Percentiles rank a stretch among this genome's conserved stretches.
Evolutionary conservation across 305 asterid genomes (phyloP).

Genomic region (Fraxinus albicans): DNA sequence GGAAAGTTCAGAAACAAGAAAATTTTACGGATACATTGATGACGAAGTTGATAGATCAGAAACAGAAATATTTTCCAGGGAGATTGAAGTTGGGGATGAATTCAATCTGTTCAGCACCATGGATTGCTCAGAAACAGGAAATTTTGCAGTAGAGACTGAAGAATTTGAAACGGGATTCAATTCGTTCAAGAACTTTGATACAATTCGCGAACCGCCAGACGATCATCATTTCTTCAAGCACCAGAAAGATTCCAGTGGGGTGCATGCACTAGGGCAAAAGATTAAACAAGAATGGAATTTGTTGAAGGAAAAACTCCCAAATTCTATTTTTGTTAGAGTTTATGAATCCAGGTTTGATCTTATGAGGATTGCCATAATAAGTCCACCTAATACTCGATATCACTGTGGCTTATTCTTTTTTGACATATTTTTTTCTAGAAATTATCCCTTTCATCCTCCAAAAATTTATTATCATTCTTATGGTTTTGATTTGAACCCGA

Average conservation of each 20-base stretch:
- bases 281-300: slow-evolving; percentile 25
- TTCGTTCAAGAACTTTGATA: slow-evolving; percentile 21
- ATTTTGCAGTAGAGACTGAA: background rate
- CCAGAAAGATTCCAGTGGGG: background rate
- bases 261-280: background rate
- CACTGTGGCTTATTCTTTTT: slow-evolving; percentile 39
- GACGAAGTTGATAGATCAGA: background rate
- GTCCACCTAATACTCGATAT: slow-evolving; percentile 22
- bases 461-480: slow-evolving; percentile 27
- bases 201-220: background rate
- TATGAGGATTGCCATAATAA: slow-evolving; percentile 35
- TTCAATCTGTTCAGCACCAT: background rate
- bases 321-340: slow-evolving; percentile 23
- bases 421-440: slow-evolving; percentile 27
- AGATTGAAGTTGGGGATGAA: background rate
- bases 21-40: background rate
- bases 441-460: slow-evolving; percentile 34
- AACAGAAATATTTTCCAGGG: background rate
- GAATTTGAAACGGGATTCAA: slow-evolving; percentile 20
- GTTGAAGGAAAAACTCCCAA: slow-evolving; percentile 14
- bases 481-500: slow-evolving; percentile 16
- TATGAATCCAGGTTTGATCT: slow-evolving; percentile 26
- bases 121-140: background rate
- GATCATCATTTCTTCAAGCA: slow-evolving; percentile 28
- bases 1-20: background rate